A percentile compares a stretch with the other conserved stretches of the same genome.
Evolutionary conservation across 306 rosid genomes (phyloP).

Genomic region (Vachellia collinsii): DNA sequence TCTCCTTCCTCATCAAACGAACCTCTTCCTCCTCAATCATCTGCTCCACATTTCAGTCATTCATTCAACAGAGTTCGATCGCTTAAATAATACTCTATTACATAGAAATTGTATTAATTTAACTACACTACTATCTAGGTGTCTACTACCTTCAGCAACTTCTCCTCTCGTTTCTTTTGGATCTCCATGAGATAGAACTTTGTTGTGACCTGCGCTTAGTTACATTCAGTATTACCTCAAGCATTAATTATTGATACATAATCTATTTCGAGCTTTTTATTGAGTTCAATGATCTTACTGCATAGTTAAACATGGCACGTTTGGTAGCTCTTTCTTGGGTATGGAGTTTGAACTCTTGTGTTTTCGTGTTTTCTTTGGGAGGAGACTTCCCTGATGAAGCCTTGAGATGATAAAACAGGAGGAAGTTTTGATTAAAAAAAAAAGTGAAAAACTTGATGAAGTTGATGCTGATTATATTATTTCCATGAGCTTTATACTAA

Average conservation of each 20-base stretch:
- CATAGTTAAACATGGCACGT: slow-evolving; percentile 91
- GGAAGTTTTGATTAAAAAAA: neutral
- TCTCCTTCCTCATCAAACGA: slow-evolving; percentile 86
- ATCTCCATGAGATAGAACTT: slow-evolving; percentile 67
- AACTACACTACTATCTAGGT: neutral
- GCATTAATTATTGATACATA: slow-evolving; percentile 22
- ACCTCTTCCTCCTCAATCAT: slow-evolving; percentile 94
- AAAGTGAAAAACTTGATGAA: neutral
- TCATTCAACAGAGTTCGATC: neutral
- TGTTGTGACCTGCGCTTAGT: slow-evolving; percentile 64
- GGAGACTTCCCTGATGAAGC: slow-evolving; percentile 53
- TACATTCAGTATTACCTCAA: slow-evolving; percentile 13
- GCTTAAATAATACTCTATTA: neutral
- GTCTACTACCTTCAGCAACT: slow-evolving; percentile 70
- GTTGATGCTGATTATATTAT: neutral
- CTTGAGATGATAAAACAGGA: slow-evolving; percentile 37
- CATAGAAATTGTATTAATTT: too few relatives aligned
- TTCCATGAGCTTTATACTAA: slow-evolving; percentile 12
- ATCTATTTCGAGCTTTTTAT: neutral
- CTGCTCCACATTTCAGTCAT: slow-evolving; percentile 43
- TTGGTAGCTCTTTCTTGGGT: slow-evolving; percentile 87
- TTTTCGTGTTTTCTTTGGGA: slow-evolving; percentile 69
- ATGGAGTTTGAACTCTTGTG: slow-evolving; percentile 81
- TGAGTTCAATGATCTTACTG: slow-evolving; percentile 46
- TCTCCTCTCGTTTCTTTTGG: slow-evolving; percentile 70